A percentile compares a stretch with the other conserved stretches of the same genome.
phyloP scores from a whole-genome alignment of 768 basidiomycete species.

The Suillus cothurnatus region DNA sequence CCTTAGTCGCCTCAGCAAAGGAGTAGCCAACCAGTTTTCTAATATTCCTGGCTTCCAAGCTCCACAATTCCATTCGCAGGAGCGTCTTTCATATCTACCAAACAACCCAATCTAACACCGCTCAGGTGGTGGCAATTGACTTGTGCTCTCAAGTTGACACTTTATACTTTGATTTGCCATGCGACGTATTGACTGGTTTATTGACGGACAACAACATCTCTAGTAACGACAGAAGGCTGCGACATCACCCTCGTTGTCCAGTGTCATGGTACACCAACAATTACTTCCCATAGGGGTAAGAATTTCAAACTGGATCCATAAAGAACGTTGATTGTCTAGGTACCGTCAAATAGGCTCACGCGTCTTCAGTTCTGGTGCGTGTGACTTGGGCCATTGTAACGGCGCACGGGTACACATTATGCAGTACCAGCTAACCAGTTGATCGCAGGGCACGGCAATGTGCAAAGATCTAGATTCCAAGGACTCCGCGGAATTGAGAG shows the following conservation, averaged over 20 bases:
- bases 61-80: too few species aligned
- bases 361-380: not conserved
- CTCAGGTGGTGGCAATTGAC: not conserved
- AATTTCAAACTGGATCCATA: not conserved
- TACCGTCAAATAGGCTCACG: not conserved
- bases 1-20: not conserved
- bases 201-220: not conserved
- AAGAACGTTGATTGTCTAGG: not conserved
- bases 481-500: constrained; percentile 2
- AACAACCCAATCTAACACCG: not conserved
- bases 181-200: not conserved
- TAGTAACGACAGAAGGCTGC: not conserved
- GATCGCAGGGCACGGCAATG: constrained; percentile 1
- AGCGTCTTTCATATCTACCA: not conserved
- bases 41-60: not conserved
- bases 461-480: not conserved
- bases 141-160: not conserved
- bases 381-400: not conserved
- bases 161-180: not conserved
- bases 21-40: too few species aligned
- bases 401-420: not conserved
- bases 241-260: not conserved
- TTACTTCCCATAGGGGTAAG: constrained; percentile 1
- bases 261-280: not conserved
- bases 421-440: not conserved